Base-by-base conservation (phyloP, 768 basidiomycete species). In the Boletellus emodensis region DNA sequence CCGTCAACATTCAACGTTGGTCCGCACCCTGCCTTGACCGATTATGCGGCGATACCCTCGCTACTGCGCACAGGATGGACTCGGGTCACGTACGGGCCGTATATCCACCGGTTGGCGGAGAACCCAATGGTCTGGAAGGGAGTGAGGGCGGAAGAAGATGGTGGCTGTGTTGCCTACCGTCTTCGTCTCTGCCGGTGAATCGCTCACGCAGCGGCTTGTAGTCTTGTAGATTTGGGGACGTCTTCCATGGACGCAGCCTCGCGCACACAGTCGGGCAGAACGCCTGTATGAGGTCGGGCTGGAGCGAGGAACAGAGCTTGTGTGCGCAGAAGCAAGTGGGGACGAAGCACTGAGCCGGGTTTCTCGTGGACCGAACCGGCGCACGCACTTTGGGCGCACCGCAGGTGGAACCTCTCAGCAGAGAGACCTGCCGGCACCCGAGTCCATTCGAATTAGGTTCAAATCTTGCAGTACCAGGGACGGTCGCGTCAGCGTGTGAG, bases 41-140 rank as follows among this genome's bases (percentile, higher is more conserved):
- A 20, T 12, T 28, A 12, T 2, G 28, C 9, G 7, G 51, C 62
- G n/a, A 67, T 12, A 14, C 57, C 59, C 39, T 51, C 63, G 18
- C 55, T 55, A 14, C 65, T 54, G 28, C 69, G 65, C 1, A 53
- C 54, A n/a, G 57, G 67, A 28, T 60, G 58, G 6, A 63, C 61
- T 65, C 63, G 65, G 59, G 61, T 57, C n/a, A 34, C 55, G 35
- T 3, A 60, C 14, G 68, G 17, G 13, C 48, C 49, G 15, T 67
- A 62, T 11, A 48, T 44, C 14, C 61, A 49, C 55, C 58, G 64
- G 8, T 55, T 40, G 3, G n/a, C 38, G 4, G 47, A 44, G 34
- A 59, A 18, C 0, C 59, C 61, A 0, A 49, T 54, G 24, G 54
- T 49, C 33, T 45, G 32, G 45, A 67, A 42, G 3, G 53, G 54